Conservation (phyloP, 257 asterid genomes). For the Solanum piurae region DNA sequence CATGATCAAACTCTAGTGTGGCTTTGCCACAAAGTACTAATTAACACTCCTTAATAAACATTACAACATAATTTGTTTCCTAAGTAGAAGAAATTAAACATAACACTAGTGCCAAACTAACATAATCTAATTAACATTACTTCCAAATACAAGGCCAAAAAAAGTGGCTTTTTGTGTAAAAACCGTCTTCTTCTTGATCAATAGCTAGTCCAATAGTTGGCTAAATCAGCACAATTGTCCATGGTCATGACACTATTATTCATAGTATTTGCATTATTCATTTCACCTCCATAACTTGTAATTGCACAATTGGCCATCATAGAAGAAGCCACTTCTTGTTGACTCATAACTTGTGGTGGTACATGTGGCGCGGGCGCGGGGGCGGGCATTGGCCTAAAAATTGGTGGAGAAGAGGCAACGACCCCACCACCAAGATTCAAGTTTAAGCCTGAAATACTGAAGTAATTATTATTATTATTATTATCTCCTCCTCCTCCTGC, state of each 20-base stretch:
- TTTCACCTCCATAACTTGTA: conserved; percentile 24
- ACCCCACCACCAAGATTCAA: conserved; percentile 51
- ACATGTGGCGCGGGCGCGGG: conserved; percentile 10
- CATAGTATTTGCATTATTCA: conserved; percentile 11
- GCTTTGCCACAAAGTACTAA: not conserved
- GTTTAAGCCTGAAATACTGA: conserved; percentile 71
- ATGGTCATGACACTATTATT: conserved; percentile 37
- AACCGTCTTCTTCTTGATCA: not conserved
- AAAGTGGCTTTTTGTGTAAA: not conserved
- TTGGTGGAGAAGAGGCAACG: conserved; percentile 13
- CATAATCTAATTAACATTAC: not conserved
- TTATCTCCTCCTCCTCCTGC: not conserved
- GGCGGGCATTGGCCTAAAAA: conserved; percentile 19
- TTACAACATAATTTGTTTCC: not conserved
- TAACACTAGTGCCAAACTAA: not conserved
- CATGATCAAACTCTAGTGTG: not conserved
- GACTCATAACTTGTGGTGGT: conserved; percentile 18
- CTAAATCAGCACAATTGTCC: conserved; percentile 66
- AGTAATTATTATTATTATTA: conserved; percentile 13
- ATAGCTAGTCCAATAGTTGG: conserved; percentile 56
- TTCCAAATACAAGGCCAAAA: too few species aligned
- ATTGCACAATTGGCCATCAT: conserved; percentile 8
- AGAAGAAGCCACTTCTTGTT: conserved; percentile 22
- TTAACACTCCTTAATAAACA: not conserved
- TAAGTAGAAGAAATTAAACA: not conserved